Evolutionary conservation across 768 basidiomycete species (phyloP), one percentile per base, ranked within the genome.

Genomic region (Mycena venus): DNA sequence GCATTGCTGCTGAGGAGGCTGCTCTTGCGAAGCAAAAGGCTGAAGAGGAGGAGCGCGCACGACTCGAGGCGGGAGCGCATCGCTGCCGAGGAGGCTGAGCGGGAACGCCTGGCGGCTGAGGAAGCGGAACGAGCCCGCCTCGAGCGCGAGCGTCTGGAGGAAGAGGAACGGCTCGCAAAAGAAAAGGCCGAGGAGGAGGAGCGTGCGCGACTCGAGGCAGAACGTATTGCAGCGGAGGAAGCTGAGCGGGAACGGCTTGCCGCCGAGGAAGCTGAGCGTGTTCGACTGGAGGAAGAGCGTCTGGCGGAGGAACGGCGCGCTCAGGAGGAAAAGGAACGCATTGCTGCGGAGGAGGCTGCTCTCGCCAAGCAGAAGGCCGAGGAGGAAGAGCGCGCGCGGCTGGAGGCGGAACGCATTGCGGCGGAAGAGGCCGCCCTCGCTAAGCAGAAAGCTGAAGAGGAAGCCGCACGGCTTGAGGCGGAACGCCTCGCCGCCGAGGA

Each of bases 171-270:
- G n/a, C 44, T 64, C 25, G 62, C 61, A 1, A 51, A 51, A 11
- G 61, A 71, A 53, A 17, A 64, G 21, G 70, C 69, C 23, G 69
- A 70, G 25, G 23, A 47, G 27, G 62, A 62, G 23, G 69, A 70
- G 25, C n/a, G 6, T 15, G 70, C 51, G 44, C 63, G 55, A 6
- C 40, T 67, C 0, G 71, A 64, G 19, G 72, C 68, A 40, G 71
- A 42, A 19, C 69, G 69, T 3, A 15, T 70, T 4, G 65, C 47
- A 9, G 65, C 59, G 12, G 67, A 73, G 36, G 32, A 73, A 36
- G 60, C 65, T 21, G 49, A 71, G 53, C 61, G 38, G 8, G 55
- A 62, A 25, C 69, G 60, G 31, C 49, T 71, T 6, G 69, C 68
- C 8, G 60, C 58, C 19, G 68, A 70, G 34, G 68, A 49, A 19